Conservation (phyloP, 345 rosid species). For the Atalantia buxifolia region DNA sequence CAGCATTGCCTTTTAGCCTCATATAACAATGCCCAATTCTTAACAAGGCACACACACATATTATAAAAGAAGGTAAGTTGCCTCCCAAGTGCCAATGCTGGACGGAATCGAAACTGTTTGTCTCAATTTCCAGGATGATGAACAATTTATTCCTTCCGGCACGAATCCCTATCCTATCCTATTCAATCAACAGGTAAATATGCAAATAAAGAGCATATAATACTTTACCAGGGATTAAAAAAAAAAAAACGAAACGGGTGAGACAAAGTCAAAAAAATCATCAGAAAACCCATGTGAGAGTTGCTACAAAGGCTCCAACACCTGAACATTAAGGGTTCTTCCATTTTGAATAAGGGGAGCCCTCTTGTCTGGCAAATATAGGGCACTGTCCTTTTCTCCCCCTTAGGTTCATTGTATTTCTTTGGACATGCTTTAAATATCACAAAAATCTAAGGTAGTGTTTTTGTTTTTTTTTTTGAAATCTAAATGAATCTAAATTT, state of each 20-base stretch:
- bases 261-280: not conserved
- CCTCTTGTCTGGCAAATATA: slow-evolving; percentile 3
- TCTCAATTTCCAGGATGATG: slow-evolving; percentile 4
- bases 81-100: not conserved
- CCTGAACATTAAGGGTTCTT: not conserved
- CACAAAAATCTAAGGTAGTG: not conserved
- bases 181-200: not conserved
- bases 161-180: slow-evolving; percentile 12
- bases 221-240: not conserved
- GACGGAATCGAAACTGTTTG: not conserved
- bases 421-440: slow-evolving; percentile 1
- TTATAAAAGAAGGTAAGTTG: not conserved
- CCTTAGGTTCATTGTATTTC: not conserved
- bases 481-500: too few relatives aligned
- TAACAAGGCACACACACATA: too few relatives aligned
- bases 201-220: not conserved
- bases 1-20: too few relatives aligned
- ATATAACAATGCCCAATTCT: too few relatives aligned
- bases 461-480: too few relatives aligned
- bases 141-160: slow-evolving; percentile 2
- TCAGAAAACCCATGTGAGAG: slow-evolving; percentile 13
- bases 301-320: slow-evolving; percentile 4
- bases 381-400: not conserved
- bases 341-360: slow-evolving; percentile 5
- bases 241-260: not conserved